Evolutionary conservation across 805 yeast species (phyloP), one percentile per base, ranked within the genome.

Genomic region (Candida pseudofarinosa): DNA sequence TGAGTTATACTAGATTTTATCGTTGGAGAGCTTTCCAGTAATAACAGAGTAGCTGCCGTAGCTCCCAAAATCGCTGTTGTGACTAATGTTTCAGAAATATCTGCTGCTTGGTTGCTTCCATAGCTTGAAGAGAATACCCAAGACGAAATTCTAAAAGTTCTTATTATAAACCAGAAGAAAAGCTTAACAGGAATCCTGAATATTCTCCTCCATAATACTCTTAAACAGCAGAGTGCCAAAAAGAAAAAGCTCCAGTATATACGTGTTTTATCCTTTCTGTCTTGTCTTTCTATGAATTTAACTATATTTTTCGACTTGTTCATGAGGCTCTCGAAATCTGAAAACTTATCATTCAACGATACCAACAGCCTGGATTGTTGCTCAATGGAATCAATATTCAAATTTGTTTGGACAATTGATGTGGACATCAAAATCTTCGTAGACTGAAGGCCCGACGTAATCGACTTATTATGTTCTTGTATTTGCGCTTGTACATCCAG

Each of bases 161-260:
- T 72, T 44, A 73, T 57, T 6, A 73, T 30, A 1, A 77, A 52
- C 83, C 81, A 77, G 17, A 77, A 36, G 23, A 75, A 42, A 19
- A 77, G 49, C 41, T 53, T 53, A 1, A 74, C 62, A 0, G 83
- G 81, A 30, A 64, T 56, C 35, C 67, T 62, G 33, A 77, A 55
- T 2, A 77, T 59, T 49, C 83, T 60, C 43, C 72, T 60, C 74
- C 78, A 77, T 1, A 76, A 40, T 6, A 77, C 73, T 77, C 79
- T 76, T 4, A 60, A 53, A 44, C 78, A 69, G 33, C 76, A 75
- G 1, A 67, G 43, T 18, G 65, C 43, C 41, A 77, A 70, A 44
- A 77, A 72, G 14, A 71, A 74, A 4, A 76, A 44, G 19, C 79
- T 67, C 41, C 71, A 46, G 53, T 76, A 77, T 19, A 77, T 77